Conservation (phyloP, 2,329 filamentous ascomycete species). For the Colletotrichum sp. region DNA sequence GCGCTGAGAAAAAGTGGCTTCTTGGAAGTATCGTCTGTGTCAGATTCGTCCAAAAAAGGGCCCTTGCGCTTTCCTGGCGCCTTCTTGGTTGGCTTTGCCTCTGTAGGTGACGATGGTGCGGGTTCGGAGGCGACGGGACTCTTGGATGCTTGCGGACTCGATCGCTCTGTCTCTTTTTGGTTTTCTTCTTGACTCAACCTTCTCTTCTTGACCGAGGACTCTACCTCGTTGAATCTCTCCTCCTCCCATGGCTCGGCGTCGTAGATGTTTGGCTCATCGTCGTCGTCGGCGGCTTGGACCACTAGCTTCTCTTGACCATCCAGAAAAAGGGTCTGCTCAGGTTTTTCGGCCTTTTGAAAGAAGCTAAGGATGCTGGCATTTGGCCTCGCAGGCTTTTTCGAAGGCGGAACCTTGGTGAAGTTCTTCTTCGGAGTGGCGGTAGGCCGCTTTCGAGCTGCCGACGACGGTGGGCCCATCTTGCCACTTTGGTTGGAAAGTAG, state of each 20-base stretch:
- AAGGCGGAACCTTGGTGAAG: background rate
- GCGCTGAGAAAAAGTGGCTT: background rate
- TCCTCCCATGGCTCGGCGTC: constrained; percentile 1
- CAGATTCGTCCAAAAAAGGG: constrained; percentile 76
- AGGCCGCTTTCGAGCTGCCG: constrained; percentile 14
- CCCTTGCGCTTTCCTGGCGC: constrained; percentile 43
- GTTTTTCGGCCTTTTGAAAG: constrained; percentile 72
- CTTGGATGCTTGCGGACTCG: background rate
- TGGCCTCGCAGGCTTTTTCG: constrained; percentile 41
- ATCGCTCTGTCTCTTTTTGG: background rate
- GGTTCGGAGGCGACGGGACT: background rate
- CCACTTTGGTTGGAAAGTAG: background rate
- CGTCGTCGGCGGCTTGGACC: background rate
- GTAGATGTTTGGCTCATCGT: constrained; percentile 2
- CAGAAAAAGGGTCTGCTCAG: constrained; percentile 64
- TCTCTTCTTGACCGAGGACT: constrained; percentile 43
- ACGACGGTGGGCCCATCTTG: constrained; percentile 18
- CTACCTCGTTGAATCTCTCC: constrained; percentile 37
- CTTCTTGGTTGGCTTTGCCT: constrained; percentile 2
- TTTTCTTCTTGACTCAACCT: constrained; percentile 37
- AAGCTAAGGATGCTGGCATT: constrained; percentile 76
- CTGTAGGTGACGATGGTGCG: background rate
- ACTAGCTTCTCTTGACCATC: constrained; percentile 18
- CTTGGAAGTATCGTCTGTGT: constrained; percentile 34
- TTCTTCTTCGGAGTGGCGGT: constrained; percentile 20